Conservation (phyloP, 164 flowering plant species). For the Stephania cephalantha region DNA sequence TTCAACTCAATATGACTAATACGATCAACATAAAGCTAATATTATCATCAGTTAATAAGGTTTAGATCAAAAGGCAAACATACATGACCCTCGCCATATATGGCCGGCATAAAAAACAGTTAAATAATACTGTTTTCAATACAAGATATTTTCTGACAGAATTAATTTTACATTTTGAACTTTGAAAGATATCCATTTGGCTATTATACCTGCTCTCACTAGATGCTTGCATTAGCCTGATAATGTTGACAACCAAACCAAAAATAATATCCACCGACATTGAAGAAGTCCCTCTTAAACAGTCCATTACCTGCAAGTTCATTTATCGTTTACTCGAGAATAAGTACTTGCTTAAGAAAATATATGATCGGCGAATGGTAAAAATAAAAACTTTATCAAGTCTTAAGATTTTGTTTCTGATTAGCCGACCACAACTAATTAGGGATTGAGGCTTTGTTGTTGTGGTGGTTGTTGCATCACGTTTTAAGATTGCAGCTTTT, state of each 20-base stretch:
- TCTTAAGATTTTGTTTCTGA: no score
- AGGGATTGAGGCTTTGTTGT: no score
- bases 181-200: neutral
- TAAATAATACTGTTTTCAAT: neutral
- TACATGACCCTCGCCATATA: no score
- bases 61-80: no score
- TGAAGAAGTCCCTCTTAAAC: slow-evolving; percentile 37
- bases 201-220: slow-evolving; percentile 35
- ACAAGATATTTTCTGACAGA: neutral
- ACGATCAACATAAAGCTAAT: no score
- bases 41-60: no score
- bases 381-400: neutral
- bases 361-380: neutral
- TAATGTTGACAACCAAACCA: slow-evolving; percentile 44
- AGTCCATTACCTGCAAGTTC: slow-evolving; percentile 33
- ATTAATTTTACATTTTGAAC: neutral
- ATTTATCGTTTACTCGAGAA: slow-evolving; percentile 2
- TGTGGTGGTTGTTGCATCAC: neutral
- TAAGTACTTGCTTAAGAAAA: neutral
- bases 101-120: neutral
- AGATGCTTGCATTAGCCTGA: slow-evolving; percentile 33
- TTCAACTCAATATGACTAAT: neutral
- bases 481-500: neutral
- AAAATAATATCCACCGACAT: slow-evolving; percentile 43
- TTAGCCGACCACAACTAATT: no score